phyloP scores from a whole-genome alignment of 2,329 filamentous ascomycete species.

The Apiospora sp. region DNA sequence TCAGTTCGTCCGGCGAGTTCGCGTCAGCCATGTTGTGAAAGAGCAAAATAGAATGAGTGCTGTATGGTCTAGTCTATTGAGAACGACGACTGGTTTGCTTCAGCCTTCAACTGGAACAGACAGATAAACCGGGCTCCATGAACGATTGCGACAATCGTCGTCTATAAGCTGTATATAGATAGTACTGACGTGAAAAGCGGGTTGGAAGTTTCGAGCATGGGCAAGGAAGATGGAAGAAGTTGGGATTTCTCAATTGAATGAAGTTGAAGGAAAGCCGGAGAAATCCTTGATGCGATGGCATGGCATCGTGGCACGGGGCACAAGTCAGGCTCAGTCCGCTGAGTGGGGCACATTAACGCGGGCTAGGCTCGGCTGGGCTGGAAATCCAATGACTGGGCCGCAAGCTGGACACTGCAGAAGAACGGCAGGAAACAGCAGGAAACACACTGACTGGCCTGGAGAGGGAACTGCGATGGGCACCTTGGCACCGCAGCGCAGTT shows the following conservation, averaged over 20 bases:
- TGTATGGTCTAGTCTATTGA: background rate
- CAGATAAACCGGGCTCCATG: background rate
- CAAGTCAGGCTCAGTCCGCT: conserved; percentile 3
- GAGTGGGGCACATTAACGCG: background rate
- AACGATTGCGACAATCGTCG: background rate
- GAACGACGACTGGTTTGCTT: background rate
- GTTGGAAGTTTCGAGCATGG: background rate
- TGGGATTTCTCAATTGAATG: conserved; percentile 7
- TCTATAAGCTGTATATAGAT: background rate
- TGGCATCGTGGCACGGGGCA: conserved; percentile 17
- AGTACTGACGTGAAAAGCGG: background rate
- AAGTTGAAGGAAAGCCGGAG: conserved; percentile 14
- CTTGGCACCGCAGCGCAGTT: too few species aligned
- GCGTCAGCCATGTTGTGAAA: background rate
- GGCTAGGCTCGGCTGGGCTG: conserved; percentile 10
- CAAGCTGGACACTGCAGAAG: background rate
- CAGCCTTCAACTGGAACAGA: background rate
- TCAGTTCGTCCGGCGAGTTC: conserved; percentile 8
- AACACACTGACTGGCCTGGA: background rate
- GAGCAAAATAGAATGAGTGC: background rate
- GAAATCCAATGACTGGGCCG: conserved; percentile 5
- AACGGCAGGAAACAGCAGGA: background rate
- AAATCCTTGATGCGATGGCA: conserved; percentile 19
- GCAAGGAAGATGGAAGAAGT: conserved; percentile 1
- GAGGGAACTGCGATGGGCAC: background rate